Evolutionary conservation across 139 green algal species (phyloP).

Genomic region (Tetradesmus lagerheimii): DNA sequence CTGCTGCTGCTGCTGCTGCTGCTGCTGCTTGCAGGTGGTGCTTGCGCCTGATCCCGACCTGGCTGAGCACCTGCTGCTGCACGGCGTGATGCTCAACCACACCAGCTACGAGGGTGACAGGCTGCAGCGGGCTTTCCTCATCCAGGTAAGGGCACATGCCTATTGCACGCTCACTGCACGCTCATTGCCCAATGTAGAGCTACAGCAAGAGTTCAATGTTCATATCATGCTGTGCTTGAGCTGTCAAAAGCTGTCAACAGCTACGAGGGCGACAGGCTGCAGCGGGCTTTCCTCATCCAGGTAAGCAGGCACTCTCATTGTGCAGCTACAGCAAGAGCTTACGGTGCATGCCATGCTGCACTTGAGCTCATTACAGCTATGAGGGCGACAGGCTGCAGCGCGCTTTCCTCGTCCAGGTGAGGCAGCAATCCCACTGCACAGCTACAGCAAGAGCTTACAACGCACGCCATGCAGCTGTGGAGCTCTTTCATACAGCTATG

Average conservation of each 20-base stretch:
- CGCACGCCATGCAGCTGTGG: no score
- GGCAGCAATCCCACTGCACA: no score
- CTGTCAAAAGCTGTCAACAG: no score
- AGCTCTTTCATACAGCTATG: neutral
- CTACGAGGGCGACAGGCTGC: constrained; percentile 44
- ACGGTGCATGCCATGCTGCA: no score
- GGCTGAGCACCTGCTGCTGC: constrained; percentile 80
- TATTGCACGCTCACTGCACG: no score
- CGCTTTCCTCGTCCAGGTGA: constrained; percentile 62
- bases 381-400: constrained; percentile 45
- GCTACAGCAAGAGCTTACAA: no score
- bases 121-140: constrained; percentile 50
- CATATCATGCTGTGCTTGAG: no score
- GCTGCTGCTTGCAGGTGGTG: constrained; percentile 64
- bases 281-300: constrained; percentile 56
- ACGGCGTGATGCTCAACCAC: constrained; percentile 66
- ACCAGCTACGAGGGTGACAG: constrained; percentile 35
- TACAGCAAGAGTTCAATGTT: no score
- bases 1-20: neutral
- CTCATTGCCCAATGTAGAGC: no score
- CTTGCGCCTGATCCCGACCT: constrained; percentile 87
- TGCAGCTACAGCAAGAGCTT: no score
- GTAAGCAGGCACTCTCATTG: constrained; percentile 43
- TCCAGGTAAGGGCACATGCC: constrained; percentile 55
- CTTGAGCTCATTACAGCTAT: neutral